These are phyloP conservation scores for Picochlorum sp. DNA, from an alignment of 139 green algal genomes.

Conservation along the genomic window DNA sequence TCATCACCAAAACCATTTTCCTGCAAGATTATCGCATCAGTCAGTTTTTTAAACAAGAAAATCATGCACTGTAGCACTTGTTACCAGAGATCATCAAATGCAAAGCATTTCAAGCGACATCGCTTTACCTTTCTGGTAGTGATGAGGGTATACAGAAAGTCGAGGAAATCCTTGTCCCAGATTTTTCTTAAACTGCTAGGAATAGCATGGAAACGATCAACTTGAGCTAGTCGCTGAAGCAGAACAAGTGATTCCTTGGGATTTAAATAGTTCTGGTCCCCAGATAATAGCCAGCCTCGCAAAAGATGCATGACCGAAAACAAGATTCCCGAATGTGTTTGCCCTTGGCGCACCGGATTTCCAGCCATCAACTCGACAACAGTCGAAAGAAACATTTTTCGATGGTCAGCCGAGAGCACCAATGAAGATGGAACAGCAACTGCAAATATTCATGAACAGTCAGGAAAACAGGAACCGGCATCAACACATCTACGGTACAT, in stretches of 20 bases:
- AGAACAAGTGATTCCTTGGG: constrained; percentile 76
- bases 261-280: constrained; percentile 25
- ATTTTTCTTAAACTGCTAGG: constrained; percentile 4
- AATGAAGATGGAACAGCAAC: constrained; percentile 33
- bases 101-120: too few relatives aligned
- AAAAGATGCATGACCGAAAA: constrained; percentile 39
- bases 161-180: constrained; percentile 68
- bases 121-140: neutral
- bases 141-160: constrained; percentile 40
- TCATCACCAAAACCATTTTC: constrained; percentile 47
- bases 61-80: too few relatives aligned
- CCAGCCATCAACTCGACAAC: constrained; percentile 66
- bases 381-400: constrained; percentile 62
- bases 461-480: neutral
- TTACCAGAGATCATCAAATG: too few relatives aligned
- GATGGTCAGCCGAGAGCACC: constrained; percentile 50
- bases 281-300: constrained; percentile 28
- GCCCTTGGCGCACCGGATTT: constrained; percentile 19
- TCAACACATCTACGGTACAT: constrained; percentile 1
- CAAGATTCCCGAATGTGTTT: constrained; percentile 51
- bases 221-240: constrained; percentile 62
- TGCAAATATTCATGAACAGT: too few relatives aligned
- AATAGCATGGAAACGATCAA: constrained; percentile 31
- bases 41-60: too few relatives aligned
- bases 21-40: too few relatives aligned